phyloP scores from a whole-genome alignment of 306 rosid species.

The Inga oerstediana region DNA sequence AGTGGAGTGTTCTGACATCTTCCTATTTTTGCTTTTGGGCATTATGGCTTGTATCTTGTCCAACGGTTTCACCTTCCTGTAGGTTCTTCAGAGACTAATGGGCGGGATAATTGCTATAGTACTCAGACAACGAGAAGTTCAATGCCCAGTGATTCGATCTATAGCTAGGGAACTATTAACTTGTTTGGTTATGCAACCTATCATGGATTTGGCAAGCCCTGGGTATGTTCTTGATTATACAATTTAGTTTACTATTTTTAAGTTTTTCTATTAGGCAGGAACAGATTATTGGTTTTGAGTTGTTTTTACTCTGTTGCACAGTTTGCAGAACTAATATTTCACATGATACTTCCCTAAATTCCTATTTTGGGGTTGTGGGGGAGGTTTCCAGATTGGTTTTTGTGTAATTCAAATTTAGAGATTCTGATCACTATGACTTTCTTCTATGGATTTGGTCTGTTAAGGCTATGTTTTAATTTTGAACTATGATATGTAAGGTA shows the following conservation, averaged over 20 bases:
- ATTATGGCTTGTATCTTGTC: constrained; percentile 38
- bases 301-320: constrained; percentile 10
- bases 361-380: not conserved
- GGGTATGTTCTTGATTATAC: constrained; percentile 62
- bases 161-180: constrained; percentile 92
- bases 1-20: constrained; percentile 66
- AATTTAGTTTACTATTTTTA: constrained; percentile 27
- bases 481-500: not conserved
- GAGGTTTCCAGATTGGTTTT: not conserved
- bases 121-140: constrained; percentile 81
- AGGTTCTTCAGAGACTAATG: constrained; percentile 89
- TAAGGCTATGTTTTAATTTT: not conserved
- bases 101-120: constrained; percentile 85
- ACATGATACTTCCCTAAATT: not conserved
- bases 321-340: constrained; percentile 15
- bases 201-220: constrained; percentile 86
- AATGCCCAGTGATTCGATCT: constrained; percentile 81
- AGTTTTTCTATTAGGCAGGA: constrained; percentile 20
- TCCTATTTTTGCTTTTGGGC: constrained; percentile 29
- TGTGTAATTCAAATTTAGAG: not conserved
- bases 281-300: not conserved
- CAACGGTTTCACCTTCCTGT: constrained; percentile 38
- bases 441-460: constrained; percentile 3
- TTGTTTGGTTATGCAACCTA: constrained; percentile 86
- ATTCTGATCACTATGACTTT: not conserved